Base-by-base conservation (phyloP, 371 early-diverging fungal species). In the Haplosporangium sp. region DNA sequence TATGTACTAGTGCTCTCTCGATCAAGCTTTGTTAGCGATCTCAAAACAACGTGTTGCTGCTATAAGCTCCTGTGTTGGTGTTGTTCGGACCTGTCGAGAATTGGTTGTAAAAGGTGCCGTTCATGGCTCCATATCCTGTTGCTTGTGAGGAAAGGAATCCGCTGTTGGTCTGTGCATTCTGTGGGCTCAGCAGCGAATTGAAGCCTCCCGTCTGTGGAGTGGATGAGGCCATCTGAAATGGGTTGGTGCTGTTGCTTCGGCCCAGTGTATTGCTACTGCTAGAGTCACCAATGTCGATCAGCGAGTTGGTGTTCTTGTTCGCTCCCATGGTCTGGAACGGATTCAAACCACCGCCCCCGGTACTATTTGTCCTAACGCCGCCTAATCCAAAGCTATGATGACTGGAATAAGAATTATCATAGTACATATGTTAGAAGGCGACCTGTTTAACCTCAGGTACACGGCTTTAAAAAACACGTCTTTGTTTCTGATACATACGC, bases 231-330 rank as follows among this genome's bases (percentile, higher is more conserved):
- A 56, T 47, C 43, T 76, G 77, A 52, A 76, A 76, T 6, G 77
- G 77, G 48, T 76, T 76, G 57, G 60, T 69, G 58, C 42, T 76
- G 43, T 62, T 64, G 48, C 60, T 60, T 46, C 69, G 66, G 14
- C 58, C 62, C 47, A 75, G 65, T n/a, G n/a, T n/a, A 12, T 47
- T 21, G 51, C 42, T 61, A 16, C 37, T 54, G n/a, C 43, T 47
- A 23, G 63, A 52, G n/a, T 67, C 71, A 5, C 77, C 67, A 56
- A 76, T 41, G 40, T 76, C 77, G 37, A 76, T 76, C 63, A 76
- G 36, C 6, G 77, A 46, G 55, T 67, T 70, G 66, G 55, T 64
- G 37, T 54, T 64, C 58, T 48, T 59, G 42, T 51, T 65, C 38
- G 60, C 71, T 18, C 60, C 60, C 43, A 64, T 18, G 21, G 21